Percentiles rank a stretch among this genome's conserved stretches.
Conservation (phyloP, 768 basidiomycete genomes). For the Suillus discolor region DNA sequence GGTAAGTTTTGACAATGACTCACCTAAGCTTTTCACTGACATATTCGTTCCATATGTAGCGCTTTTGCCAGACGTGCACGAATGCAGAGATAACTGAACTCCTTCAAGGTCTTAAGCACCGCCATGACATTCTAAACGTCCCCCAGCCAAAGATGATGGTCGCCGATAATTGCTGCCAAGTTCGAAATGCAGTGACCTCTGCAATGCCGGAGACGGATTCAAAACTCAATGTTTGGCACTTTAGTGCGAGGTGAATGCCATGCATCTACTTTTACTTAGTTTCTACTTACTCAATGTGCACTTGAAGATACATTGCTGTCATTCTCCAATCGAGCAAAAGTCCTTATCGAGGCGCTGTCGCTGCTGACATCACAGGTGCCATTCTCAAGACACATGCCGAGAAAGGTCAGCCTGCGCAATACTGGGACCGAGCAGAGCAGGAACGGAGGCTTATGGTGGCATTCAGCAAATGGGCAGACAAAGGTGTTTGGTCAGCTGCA, state of each 20-base stretch:
- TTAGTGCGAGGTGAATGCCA: constrained; percentile 18
- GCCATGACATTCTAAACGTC: constrained; percentile 11
- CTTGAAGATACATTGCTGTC: constrained; percentile 12
- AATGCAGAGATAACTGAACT: constrained; percentile 18
- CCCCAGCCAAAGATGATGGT: constrained; percentile 18
- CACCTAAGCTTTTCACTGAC: too few species aligned
- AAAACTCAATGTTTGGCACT: constrained; percentile 23
- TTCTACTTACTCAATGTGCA: too few species aligned
- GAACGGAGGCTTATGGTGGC: not conserved
- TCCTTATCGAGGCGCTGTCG: constrained; percentile 3
- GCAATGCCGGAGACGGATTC: constrained; percentile 8
- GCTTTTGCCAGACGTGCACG: constrained; percentile 13
- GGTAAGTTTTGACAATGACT: too few species aligned
- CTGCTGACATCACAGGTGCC: constrained; percentile 13
- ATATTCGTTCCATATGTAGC: too few species aligned
- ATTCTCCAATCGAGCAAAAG: constrained; percentile 17
- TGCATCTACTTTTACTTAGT: not conserved
- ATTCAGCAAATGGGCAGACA: not conserved
- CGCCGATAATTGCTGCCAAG: constrained; percentile 26
- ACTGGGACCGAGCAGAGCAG: too few species aligned
- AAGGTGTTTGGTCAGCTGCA: not conserved
- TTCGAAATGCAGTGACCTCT: constrained; percentile 7
- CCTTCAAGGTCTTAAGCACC: constrained; percentile 14
- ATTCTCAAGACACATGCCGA: constrained; percentile 12
- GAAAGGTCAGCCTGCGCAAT: too few species aligned